Percentiles rank a stretch among this genome's conserved stretches.
Evolutionary conservation across 768 basidiomycete genomes (phyloP).

Genomic region (Rhodosporidiobolus odoratus): DNA sequence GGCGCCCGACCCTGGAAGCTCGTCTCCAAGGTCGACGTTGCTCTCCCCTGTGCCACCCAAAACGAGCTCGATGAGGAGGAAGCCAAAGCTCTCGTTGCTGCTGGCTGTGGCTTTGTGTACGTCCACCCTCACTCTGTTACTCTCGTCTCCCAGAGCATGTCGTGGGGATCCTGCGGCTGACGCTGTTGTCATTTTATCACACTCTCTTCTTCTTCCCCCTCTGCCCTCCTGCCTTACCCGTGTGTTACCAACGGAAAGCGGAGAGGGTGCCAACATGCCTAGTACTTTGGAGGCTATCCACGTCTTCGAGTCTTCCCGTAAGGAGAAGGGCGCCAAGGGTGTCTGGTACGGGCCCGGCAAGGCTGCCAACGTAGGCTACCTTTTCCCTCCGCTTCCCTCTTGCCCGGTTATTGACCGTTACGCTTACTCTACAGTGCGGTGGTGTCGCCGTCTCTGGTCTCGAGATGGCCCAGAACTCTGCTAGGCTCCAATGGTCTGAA

Average conservation of each 20-base stretch:
- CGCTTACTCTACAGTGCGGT: no score
- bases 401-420: constrained; percentile 1
- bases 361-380: constrained; percentile 51
- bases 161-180: not conserved
- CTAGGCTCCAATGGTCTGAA: constrained; percentile 54
- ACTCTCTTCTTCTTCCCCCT: constrained; percentile 5
- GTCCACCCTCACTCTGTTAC: constrained; percentile 1
- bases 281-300: constrained; percentile 68
- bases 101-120: constrained; percentile 64
- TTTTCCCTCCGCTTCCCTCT: not conserved
- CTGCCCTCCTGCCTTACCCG: no score
- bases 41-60: constrained; percentile 52
- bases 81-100: constrained; percentile 63
- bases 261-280: constrained; percentile 47
- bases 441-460: constrained; percentile 73
- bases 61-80: constrained; percentile 66
- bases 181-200: not conserved
- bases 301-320: constrained; percentile 62
- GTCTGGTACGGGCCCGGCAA: constrained; percentile 73
- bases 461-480: constrained; percentile 76
- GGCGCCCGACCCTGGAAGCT: constrained; percentile 59
- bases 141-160: not conserved
- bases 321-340: constrained; percentile 51
- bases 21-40: constrained; percentile 56
- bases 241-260: no score